Conservation (phyloP, 306 rosid genomes). For the Delonix regia region DNA sequence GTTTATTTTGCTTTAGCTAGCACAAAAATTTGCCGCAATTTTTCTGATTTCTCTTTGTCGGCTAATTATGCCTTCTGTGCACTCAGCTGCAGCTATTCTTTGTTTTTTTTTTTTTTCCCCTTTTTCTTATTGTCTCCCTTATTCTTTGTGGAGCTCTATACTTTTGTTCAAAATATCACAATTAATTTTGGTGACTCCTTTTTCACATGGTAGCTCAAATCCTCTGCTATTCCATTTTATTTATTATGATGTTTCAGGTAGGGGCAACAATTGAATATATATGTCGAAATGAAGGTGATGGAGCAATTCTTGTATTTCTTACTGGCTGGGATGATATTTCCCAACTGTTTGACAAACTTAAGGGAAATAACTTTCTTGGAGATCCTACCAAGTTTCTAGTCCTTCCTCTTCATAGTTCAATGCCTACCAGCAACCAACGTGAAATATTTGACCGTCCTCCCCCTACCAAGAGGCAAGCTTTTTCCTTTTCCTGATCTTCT, state of each 20-base stretch:
- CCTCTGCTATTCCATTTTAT: constrained; percentile 25
- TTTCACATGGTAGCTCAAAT: neutral
- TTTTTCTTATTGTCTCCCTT: neutral
- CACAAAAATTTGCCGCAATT: constrained; percentile 1
- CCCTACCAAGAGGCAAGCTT: constrained; percentile 76
- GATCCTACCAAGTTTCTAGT: constrained; percentile 69
- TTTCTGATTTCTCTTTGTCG: neutral
- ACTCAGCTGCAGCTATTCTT: constrained; percentile 5
- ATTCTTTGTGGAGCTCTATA: constrained; percentile 1
- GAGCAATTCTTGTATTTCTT: constrained; percentile 92
- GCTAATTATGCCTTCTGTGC: constrained; percentile 19
- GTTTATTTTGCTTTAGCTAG: constrained; percentile 28
- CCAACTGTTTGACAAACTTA: constrained; percentile 79
- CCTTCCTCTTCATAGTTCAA: constrained; percentile 93
- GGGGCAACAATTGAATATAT: constrained; percentile 84
- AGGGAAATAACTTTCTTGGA: constrained; percentile 74
- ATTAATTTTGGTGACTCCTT: neutral
- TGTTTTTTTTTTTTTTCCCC: constrained; percentile 2
- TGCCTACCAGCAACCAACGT: constrained; percentile 90
- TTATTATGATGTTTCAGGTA: constrained; percentile 57
- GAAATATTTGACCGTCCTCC: constrained; percentile 96
- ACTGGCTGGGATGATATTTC: constrained; percentile 99
- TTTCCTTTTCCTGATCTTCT: constrained; percentile 36
- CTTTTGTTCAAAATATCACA: constrained; percentile 27
- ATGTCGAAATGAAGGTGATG: constrained; percentile 74